Base-by-base conservation (phyloP, 441 rosid genomes). In the Jatropha podagrica region DNA sequence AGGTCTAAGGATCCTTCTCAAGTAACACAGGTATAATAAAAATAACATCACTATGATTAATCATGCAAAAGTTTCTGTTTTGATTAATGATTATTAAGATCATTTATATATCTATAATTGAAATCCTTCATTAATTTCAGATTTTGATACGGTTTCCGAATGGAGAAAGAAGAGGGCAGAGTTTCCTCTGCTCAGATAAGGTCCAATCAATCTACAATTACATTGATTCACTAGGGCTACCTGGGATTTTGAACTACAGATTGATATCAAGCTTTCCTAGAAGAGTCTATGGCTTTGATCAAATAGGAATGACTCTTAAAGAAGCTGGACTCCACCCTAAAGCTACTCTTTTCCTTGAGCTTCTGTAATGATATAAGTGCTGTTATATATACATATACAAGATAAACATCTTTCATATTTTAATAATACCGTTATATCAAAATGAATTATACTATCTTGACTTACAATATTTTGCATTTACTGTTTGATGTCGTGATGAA, bases 281-380 rank as follows among this genome's bases (percentile, higher is more conserved):
- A 72, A 86, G 73, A 85, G 74, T 78, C 5, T 88, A 73, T 4
- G 85, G 90, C 5, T 78, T 59, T 42, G 91, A 90, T 71, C 85
- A 84, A 61, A 75, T 83, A 82, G 88, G 85, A 48, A 76, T 81
- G 82, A 88, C 81, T 11, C 85, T 87, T 1, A 82, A 83, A 76
- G 90, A 87, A 18, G 86, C 92, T 60, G 90, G 90, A 49, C 86
- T 90, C 26, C 82, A 85, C 82, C 88, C 89, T 46, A 81, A 90
- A 82, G 87, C 90, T 75, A 86, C 83, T 80, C 81, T 86, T 65
- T 90, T 88, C 83, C 51, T 90, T 9, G 91, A 88, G 82, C 86
- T 84, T 69, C 68, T 80, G 15, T 87, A 62, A 85, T n/a, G 9
- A 42, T 42, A 32, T 32, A 32, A 27, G 5, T 23, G 41, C 5